Conservation (phyloP, 345 rosid species). For the Schrenkiella parvula region DNA sequence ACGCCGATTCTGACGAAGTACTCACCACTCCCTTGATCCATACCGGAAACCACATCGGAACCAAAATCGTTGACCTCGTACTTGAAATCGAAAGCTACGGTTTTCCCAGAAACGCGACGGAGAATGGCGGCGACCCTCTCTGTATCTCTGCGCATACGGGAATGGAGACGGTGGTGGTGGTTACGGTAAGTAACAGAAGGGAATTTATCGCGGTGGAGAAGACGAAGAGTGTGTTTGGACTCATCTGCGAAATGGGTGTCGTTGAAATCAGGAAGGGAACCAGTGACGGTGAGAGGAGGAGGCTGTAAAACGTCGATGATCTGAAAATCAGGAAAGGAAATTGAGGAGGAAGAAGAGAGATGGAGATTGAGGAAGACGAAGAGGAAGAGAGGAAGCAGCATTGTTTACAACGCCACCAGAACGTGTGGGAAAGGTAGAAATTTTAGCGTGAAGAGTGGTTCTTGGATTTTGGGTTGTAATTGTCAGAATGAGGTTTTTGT, state of each 20-base stretch:
- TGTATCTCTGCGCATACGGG: slow-evolving; percentile 64
- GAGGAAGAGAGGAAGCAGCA: slow-evolving; percentile 31
- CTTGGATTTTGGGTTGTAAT: slow-evolving; percentile 32
- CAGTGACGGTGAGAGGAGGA: slow-evolving; percentile 27
- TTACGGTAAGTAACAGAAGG: slow-evolving; percentile 27
- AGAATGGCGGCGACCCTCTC: slow-evolving; percentile 51
- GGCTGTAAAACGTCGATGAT: slow-evolving; percentile 28
- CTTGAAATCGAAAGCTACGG: not conserved
- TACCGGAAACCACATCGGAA: slow-evolving; percentile 89
- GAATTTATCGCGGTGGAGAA: slow-evolving; percentile 64
- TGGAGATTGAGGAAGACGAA: slow-evolving; percentile 11
- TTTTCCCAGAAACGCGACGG: slow-evolving; percentile 42
- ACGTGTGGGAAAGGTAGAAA: not conserved
- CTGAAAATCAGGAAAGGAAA: slow-evolving; percentile 35
- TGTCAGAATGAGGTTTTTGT: slow-evolving; percentile 23
- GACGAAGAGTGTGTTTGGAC: slow-evolving; percentile 39
- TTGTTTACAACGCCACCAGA: slow-evolving; percentile 33
- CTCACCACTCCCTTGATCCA: slow-evolving; percentile 96
- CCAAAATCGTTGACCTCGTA: slow-evolving; percentile 55
- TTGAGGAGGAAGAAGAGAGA: slow-evolving; percentile 14
- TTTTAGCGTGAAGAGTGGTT: slow-evolving; percentile 5
- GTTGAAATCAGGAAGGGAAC: slow-evolving; percentile 21
- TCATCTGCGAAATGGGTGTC: slow-evolving; percentile 6
- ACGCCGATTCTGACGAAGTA: slow-evolving; percentile 89
- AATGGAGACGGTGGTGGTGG: slow-evolving; percentile 50